Evolutionary conservation across 768 basidiomycete genomes (phyloP).

Genomic region (Multifurca ochricompacta): DNA sequence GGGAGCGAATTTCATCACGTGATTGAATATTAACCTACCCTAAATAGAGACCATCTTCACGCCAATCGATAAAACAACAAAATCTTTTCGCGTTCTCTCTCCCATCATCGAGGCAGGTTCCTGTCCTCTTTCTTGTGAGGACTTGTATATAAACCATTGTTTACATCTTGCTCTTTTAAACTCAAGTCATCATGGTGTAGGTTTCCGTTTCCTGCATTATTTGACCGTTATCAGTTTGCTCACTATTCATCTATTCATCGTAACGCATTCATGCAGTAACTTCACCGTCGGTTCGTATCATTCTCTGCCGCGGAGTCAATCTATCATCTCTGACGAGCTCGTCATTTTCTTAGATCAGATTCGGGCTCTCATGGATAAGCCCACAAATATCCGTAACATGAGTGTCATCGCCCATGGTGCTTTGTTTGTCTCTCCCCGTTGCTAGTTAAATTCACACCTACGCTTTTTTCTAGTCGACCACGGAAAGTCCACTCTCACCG

Average conservation of each 20-base stretch:
- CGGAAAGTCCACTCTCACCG: conserved; percentile 99
- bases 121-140: not conserved
- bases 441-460: conserved; percentile 20
- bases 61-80: conserved; percentile 37
- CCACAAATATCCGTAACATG: conserved; percentile 94
- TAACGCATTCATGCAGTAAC: conserved; percentile 10
- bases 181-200: conserved; percentile 75
- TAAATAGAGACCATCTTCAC: not conserved
- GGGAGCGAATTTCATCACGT: no score
- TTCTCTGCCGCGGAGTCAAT: conserved; percentile 1
- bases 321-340: conserved; percentile 27
- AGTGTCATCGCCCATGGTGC: conserved; percentile 87
- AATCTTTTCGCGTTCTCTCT: conserved; percentile 2
- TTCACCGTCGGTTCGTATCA: conserved; percentile 20
- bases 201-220: conserved; percentile 32
- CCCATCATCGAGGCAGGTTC: conserved; percentile 14
- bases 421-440: conserved; percentile 28
- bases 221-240: not conserved
- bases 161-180: conserved; percentile 30
- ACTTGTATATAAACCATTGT: conserved; percentile 9
- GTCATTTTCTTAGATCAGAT: conserved; percentile 59
- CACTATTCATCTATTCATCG: not conserved
- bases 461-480: conserved; percentile 71
- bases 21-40: conserved; percentile 4
- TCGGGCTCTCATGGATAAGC: conserved; percentile 78